Evolutionary conservation across 768 basidiomycete genomes (phyloP), one percentile per base, ranked within the genome.

Genomic region (Gymnopilus junonius): DNA sequence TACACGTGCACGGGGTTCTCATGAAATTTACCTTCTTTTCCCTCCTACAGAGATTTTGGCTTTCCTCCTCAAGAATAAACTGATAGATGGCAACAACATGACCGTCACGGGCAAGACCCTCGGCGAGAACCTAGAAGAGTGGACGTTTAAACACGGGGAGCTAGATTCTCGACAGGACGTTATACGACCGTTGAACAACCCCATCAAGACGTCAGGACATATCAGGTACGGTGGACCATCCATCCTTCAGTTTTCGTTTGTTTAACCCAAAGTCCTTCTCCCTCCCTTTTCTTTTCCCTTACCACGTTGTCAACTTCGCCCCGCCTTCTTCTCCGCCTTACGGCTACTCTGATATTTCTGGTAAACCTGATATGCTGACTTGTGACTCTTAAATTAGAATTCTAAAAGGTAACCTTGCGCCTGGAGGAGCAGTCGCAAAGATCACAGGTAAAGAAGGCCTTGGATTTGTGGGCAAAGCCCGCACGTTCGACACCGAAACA

Each of bases 391-490:
- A 54, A 64, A 17, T 20, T 59, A 95, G 94, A 64, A 95, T 98
- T 68, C 81, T 98, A 62, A 90, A 87, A 67, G 95, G 95, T 46
- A 95, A 96, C 75, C 85, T 98, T 27, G 95, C 95, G 1, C 95
- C 95, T 14, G 94, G 94, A 25, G 95, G 96, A 46, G 93, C 95
- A n/a, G 94, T 98, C 27, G 92, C 94, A 35, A 98, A 98, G 79
- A 94, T 97, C 67, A 97, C 95, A 8, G 95, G 95, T 54, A 98
- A 98, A 76, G 95, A 98, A 76, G 95, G 96, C 0, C 79, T 96
- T 43, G 81, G 82, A 8, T 97, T 97, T 77, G 88, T 87, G 8
- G 97, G 97, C 55, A 95, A 91, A 77, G 97, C 97, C 40, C 89
- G 95, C 67, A 85, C 90, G 2, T 99, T 99, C 74, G 94, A 99